These are phyloP conservation scores for Candida ficus DNA, from an alignment of 805 yeast genomes.

Conservation along the genomic window DNA sequence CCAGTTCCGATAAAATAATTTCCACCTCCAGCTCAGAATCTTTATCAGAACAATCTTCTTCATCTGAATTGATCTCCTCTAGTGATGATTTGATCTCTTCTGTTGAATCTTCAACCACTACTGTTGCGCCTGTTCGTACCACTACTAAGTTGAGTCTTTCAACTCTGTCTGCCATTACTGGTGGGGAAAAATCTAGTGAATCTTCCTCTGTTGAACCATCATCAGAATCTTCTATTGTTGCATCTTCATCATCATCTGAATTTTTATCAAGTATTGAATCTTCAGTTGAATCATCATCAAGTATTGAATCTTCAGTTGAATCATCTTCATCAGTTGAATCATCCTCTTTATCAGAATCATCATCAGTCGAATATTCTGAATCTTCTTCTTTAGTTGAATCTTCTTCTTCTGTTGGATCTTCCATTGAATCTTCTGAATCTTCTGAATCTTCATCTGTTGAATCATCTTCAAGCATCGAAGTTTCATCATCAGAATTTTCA, in stretches of 20 bases:
- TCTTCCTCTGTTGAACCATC: too few relatives aligned
- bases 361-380: neutral
- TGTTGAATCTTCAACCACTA: too few relatives aligned
- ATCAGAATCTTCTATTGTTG: neutral
- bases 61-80: neutral
- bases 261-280: too few relatives aligned
- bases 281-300: neutral
- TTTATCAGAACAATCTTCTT: too few relatives aligned
- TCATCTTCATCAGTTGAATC: neutral
- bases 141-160: too few relatives aligned
- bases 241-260: neutral
- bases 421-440: neutral
- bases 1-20: too few relatives aligned
- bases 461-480: neutral
- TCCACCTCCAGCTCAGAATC: too few relatives aligned
- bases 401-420: neutral
- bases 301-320: neutral
- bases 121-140: too few relatives aligned
- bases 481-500: neutral
- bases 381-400: neutral
- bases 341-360: neutral
- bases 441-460: neutral
- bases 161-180: too few relatives aligned
- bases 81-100: too few relatives aligned
- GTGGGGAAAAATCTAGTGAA: too few relatives aligned